A percentile compares a stretch with the other conserved stretches of the same genome.
These are phyloP conservation scores for Aspergillus transmontanensis DNA, from an alignment of 2,329 filamentous ascomycete species.

Conservation along the genomic window DNA sequence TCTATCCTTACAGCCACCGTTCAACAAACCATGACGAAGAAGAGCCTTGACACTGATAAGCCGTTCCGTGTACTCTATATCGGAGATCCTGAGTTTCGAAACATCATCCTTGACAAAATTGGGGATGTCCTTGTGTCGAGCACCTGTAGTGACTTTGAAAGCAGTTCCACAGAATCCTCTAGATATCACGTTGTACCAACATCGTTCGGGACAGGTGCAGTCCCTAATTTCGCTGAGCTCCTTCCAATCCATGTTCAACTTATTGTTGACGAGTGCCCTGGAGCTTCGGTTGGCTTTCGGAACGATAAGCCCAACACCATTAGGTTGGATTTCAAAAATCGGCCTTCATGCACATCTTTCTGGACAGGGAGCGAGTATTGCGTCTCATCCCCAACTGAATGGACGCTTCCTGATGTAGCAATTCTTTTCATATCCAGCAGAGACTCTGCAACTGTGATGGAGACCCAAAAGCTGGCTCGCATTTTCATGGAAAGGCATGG, in stretches of 20 bases:
- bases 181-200: constrained; percentile 53
- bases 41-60: constrained; percentile 42
- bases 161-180: constrained; percentile 43
- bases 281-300: constrained; percentile 31
- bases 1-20: constrained; percentile 43
- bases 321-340: constrained; percentile 42
- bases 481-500: constrained; percentile 47
- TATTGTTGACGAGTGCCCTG: constrained; percentile 50
- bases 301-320: constrained; percentile 35
- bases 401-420: constrained; percentile 49
- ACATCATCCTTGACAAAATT: constrained; percentile 50
- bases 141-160: constrained; percentile 33
- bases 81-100: constrained; percentile 41
- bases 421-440: constrained; percentile 46
- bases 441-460: constrained; percentile 31
- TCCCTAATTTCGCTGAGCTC: constrained; percentile 51
- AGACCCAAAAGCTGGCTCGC: constrained; percentile 38
- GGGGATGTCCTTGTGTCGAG: constrained; percentile 50
- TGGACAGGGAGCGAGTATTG: constrained; percentile 42
- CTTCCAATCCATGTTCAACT: constrained; percentile 51
- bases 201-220: constrained; percentile 47
- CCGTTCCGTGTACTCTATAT: constrained; percentile 50
- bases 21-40: constrained; percentile 47
- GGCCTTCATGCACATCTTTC: constrained; percentile 39
- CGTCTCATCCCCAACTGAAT: constrained; percentile 42